Base-by-base conservation (phyloP, 306 rosid genomes). In the Vachellia pachyceras region DNA sequence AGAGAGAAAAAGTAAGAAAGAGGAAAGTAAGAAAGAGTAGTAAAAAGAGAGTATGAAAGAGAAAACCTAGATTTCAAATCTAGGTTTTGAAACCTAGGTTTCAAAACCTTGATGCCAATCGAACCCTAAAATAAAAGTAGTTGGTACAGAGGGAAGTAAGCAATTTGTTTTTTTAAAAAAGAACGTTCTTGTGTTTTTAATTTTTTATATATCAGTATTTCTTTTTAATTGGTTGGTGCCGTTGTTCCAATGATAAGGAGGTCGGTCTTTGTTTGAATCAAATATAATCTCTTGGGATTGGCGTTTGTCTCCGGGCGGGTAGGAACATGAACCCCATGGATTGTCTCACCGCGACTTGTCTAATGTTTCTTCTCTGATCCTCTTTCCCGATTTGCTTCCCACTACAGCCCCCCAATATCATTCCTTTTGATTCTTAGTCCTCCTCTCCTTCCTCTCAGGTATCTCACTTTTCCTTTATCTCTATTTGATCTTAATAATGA, bases 241-340 rank as follows among this genome's bases (percentile, higher is more conserved):
- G 82, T 69, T 89, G 97, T 85, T 91, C 92, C 97, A 90, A 92
- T 92, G 87, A 94, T 87, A 91, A 87, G 97, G 82, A 89, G 88
- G 84, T 82, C 77, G 86, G 89, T 84, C 84, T 84, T 89, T 76
- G 76, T 85, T 82, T 91, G 64, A 79, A 79, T 65, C 70, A 65
- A 80, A 41, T 78, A 82, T 86, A 64, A 65, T 92, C 85, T 88
- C 89, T 91, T 77, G 87, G 90, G 84, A 85, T 87, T 86, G 65
- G 73, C 83, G 84, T 90, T 88, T 88, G 88, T 90, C 93, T 87
- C 73, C 61, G 81, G 82, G 86, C 87, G 50, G 83, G n/a, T 77
- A 64, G 72, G 84, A n/a, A 35, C 29, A 66, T 22, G 82, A 39
- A 63, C 72, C 20, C 15, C 49, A 29, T 50, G 79, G 86, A 22